Percentiles rank a stretch among this genome's conserved stretches.
phyloP scores from a whole-genome alignment of 257 asterid genomes.

The Echium plantagineum region DNA sequence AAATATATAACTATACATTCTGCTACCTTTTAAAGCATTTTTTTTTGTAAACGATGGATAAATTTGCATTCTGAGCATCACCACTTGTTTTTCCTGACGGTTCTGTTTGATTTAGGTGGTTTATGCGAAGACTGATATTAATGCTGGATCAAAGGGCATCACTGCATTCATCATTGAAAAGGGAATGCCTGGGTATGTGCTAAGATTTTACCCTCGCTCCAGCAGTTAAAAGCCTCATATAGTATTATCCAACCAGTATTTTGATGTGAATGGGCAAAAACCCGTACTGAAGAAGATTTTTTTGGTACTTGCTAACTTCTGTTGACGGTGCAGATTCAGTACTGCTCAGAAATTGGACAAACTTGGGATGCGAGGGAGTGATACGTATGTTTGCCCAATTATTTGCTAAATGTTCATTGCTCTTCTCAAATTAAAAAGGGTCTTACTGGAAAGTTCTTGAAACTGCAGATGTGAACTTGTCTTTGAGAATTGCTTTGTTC shows the following conservation, averaged over 20 bases:
- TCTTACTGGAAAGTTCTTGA: slow-evolving; percentile 12
- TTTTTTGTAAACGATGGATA: no score
- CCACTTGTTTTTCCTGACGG: slow-evolving; percentile 1
- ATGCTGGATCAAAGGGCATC: slow-evolving; percentile 82
- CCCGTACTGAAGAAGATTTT: not conserved
- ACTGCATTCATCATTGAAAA: slow-evolving; percentile 95
- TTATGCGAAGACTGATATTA: slow-evolving; percentile 82
- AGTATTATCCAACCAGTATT: not conserved
- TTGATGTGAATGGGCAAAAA: not conserved
- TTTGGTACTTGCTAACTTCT: not conserved
- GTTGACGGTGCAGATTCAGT: slow-evolving; percentile 61
- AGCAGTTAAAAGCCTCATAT: not conserved
- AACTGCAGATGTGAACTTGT: slow-evolving; percentile 93
- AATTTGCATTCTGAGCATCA: not conserved
- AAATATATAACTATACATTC: not conserved
- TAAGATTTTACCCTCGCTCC: slow-evolving; percentile 13
- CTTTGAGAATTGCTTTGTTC: slow-evolving; percentile 89
- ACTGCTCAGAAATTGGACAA: slow-evolving; percentile 98
- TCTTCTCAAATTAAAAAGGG: slow-evolving; percentile 6
- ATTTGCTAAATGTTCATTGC: slow-evolving; percentile 7
- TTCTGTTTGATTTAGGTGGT: slow-evolving; percentile 61
- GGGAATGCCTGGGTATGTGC: slow-evolving; percentile 85
- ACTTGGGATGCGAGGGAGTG: slow-evolving; percentile 99
- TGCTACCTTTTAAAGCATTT: not conserved
- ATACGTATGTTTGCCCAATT: slow-evolving; percentile 55